A percentile compares a stretch with the other conserved stretches of the same genome.
phyloP scores from a whole-genome alignment of 129 eudicot genomes.

The Flaveria trinervia region DNA sequence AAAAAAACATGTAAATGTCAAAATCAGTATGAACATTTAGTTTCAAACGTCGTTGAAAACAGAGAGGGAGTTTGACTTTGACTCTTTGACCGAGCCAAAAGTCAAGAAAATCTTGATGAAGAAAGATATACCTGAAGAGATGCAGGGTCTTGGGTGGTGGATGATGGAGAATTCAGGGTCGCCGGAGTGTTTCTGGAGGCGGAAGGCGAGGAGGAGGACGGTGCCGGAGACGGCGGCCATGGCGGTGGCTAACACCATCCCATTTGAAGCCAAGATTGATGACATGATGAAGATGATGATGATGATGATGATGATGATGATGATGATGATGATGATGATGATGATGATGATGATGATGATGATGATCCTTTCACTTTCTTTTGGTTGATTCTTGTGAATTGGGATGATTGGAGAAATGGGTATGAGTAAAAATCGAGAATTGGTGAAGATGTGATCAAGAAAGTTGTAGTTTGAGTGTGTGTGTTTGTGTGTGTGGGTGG shows the following conservation, averaged over 20 bases:
- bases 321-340: too few species aligned
- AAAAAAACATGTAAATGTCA: neutral
- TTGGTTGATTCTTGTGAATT: slow-evolving; percentile 18
- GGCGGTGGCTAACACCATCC: slow-evolving; percentile 74
- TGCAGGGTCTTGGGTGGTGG: slow-evolving; percentile 61
- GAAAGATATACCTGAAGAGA: slow-evolving; percentile 58
- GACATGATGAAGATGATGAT: slow-evolving; percentile 43
- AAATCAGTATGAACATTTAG: neutral
- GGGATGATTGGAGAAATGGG: slow-evolving; percentile 21
- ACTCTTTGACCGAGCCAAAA: slow-evolving; percentile 29
- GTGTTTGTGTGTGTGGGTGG: slow-evolving; percentile 19
- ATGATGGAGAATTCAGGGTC: neutral
- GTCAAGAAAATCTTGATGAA: slow-evolving; percentile 15
- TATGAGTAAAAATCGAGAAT: neutral
- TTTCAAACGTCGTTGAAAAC: too few species aligned
- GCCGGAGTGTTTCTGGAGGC: slow-evolving; percentile 54
- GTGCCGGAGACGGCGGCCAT: slow-evolving; percentile 90
- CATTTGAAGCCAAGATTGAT: slow-evolving; percentile 59
- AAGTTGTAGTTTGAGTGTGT: neutral
- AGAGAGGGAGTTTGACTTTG: neutral
- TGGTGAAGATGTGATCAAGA: slow-evolving; percentile 28
- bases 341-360: neutral
- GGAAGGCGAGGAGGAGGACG: slow-evolving; percentile 60
- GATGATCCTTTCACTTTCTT: neutral
- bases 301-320: too few species aligned